phyloP scores from a whole-genome alignment of 2,329 filamentous ascomycete species.

The Cladosporium sp. region DNA sequence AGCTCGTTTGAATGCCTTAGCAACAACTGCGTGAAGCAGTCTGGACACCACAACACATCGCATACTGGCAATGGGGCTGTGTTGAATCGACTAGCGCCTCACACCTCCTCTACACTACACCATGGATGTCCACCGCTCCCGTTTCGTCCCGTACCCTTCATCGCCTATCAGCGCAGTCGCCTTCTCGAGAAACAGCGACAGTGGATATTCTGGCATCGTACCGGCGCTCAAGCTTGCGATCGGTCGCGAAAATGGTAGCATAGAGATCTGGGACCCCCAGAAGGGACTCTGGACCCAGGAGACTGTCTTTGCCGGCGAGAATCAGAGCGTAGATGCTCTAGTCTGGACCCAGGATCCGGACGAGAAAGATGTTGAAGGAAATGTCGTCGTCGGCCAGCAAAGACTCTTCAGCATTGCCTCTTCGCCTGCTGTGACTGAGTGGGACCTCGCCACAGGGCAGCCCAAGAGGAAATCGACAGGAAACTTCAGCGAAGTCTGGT shows the following conservation, averaged over 20 bases:
- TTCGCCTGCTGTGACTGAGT: conserved; percentile 87
- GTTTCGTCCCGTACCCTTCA: conserved; percentile 88
- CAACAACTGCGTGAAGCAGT: conserved; percentile 2
- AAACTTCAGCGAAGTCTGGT: conserved; percentile 96
- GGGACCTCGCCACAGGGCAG: conserved; percentile 77
- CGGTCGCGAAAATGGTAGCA: conserved; percentile 88
- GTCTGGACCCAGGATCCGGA: conserved; percentile 87
- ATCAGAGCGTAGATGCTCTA: conserved; percentile 83
- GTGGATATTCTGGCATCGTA: conserved; percentile 32
- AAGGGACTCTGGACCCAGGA: conserved; percentile 86
- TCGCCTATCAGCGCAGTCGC: conserved; percentile 91
- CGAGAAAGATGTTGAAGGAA: conserved; percentile 60
- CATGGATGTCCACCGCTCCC: conserved; percentile 97
- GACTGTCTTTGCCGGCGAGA: conserved; percentile 77
- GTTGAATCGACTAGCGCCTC: neutral
- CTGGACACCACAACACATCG: neutral
- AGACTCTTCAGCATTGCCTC: conserved; percentile 96
- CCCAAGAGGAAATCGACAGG: conserved; percentile 81
- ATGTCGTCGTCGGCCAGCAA: conserved; percentile 63
- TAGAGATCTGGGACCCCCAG: conserved; percentile 94
- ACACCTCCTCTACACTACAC: neutral
- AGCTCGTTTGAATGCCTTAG: neutral
- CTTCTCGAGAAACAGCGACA: conserved; percentile 71
- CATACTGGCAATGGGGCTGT: conserved; percentile 4
- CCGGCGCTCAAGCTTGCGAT: conserved; percentile 74